Percentiles rank a stretch among this genome's conserved stretches.
phyloP scores from a whole-genome alignment of 2,329 filamentous ascomycete genomes.

The Aspergillus transmontanensis region DNA sequence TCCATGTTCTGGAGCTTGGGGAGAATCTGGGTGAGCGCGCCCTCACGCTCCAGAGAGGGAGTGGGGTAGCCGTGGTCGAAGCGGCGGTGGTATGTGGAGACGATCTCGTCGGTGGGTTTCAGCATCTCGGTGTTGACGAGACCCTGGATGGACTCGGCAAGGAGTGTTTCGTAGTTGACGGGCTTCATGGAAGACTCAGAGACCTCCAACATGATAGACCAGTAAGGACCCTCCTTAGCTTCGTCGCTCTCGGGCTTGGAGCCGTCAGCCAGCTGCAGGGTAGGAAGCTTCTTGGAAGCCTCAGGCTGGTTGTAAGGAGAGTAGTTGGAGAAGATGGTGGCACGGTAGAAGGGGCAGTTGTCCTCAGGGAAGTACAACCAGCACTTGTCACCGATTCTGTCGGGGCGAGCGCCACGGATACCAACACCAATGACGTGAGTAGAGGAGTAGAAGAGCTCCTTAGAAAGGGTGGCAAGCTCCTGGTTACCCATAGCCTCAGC shows the following conservation, averaged over 20 bases:
- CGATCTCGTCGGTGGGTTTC: slow-evolving; percentile 85
- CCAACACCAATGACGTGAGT: slow-evolving; percentile 98
- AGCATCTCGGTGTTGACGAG: slow-evolving; percentile 98
- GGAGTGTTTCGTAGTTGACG: slow-evolving; percentile 79
- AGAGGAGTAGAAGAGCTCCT: slow-evolving; percentile 93
- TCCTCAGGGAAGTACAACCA: slow-evolving; percentile 99
- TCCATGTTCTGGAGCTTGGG: slow-evolving; percentile 88
- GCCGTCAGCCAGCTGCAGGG: slow-evolving; percentile 81
- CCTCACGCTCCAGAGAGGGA: slow-evolving; percentile 90
- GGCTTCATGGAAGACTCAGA: slow-evolving; percentile 96
- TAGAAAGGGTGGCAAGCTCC: slow-evolving; percentile 79
- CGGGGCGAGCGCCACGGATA: slow-evolving; percentile 85
- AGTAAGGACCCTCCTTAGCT: slow-evolving; percentile 89
- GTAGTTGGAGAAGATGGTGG: slow-evolving; percentile 99
- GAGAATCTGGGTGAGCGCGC: slow-evolving; percentile 86
- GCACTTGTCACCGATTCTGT: slow-evolving; percentile 98
- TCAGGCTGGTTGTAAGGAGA: slow-evolving; percentile 96
- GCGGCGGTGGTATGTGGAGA: slow-evolving; percentile 95
- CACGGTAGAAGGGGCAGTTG: slow-evolving; percentile 98
- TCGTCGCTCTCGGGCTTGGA: slow-evolving; percentile 73
- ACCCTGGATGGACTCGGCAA: slow-evolving; percentile 91
- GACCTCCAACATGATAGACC: slow-evolving; percentile 99
- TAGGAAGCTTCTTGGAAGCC: slow-evolving; percentile 79
- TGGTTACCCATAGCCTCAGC: slow-evolving; percentile 85
- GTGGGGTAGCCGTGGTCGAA: slow-evolving; percentile 99